Base-by-base conservation (phyloP, 73 alveolate genomes). In the Paramecium caudatum region DNA sequence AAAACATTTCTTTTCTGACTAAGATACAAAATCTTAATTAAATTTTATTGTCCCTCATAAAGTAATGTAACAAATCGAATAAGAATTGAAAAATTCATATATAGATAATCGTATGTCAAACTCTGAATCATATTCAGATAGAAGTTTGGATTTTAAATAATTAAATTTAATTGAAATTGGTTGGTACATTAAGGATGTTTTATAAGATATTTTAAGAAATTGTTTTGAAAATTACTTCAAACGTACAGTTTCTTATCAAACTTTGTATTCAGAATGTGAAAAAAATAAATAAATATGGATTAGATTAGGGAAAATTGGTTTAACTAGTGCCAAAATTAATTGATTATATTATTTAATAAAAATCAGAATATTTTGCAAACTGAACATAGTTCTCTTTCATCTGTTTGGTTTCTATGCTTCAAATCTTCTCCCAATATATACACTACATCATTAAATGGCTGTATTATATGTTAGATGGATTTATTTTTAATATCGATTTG, bases 401-500 rank as follows among this genome's bases (percentile, higher is more conserved):
- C 61, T 3, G 61, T 6, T 46, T 46, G 15, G 61, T 21, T 46
- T 6, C 43, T 50, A 50, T 21, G 43, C 13, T 50, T 36, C 5
- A 74, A 3, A 19, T 45, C 88, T 74, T 39, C 62, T 39, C 88
- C 88, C 43, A 21, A 12, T 13, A 74, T 74, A 74, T 74, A 74
- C n/a, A 37, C 69, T 21, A 74, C 21, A 74, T 74, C 46, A 10
- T 36, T 30, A 74, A 37, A 74, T 36, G 47, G 62, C 32, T 19
- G 19, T 4, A 74, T 21, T 19, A 74, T 39, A 21, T 36, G 43
- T 74, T 74, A 13, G 3, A 74, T 74, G 4, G 39, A 74, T 5
- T 74, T 19, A 15, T 74, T 39, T 21, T 45, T 74, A 7, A 27
- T 6, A 39, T 41, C 17, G 34, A 74, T 74, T 41, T 27, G 15